Evolutionary conservation across 192 early-diverging fungal genomes (phyloP).

Genomic region (Umbelopsis vinacea): DNA sequence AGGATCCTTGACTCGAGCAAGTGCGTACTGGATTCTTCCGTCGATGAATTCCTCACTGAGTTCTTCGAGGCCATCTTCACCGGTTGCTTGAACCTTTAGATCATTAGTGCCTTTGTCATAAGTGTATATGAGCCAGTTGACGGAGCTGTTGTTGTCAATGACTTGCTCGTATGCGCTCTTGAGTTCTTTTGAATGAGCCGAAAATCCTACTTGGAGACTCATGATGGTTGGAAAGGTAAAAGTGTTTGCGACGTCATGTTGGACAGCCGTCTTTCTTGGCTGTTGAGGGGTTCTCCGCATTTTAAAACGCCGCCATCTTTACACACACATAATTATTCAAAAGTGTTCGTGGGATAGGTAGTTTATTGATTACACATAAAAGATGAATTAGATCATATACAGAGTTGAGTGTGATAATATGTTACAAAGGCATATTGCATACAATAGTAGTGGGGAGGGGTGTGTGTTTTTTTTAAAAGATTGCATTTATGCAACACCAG

Average conservation of each 20-base stretch:
- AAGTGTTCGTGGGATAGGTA: neutral
- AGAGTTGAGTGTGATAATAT: neutral
- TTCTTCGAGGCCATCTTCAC: constrained; percentile 82
- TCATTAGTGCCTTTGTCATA: constrained; percentile 77
- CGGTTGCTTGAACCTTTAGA: constrained; percentile 65
- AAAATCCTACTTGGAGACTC: constrained; percentile 70
- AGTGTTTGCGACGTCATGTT: constrained; percentile 10
- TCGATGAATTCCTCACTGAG: constrained; percentile 92
- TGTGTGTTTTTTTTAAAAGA: too few species aligned
- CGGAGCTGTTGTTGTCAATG: constrained; percentile 53
- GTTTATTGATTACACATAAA: too few species aligned
- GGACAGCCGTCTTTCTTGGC: neutral
- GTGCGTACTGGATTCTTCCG: constrained; percentile 89
- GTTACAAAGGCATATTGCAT: neutral
- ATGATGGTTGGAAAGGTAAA: constrained; percentile 35
- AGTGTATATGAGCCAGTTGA: constrained; percentile 76
- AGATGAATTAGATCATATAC: neutral
- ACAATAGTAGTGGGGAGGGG: too few species aligned
- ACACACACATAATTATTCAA: neutral
- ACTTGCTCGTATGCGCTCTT: constrained; percentile 68
- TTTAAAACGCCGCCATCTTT: neutral
- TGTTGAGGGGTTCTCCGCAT: neutral
- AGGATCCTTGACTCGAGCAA: constrained; percentile 82
- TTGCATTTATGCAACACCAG: neutral
- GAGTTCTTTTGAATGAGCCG: constrained; percentile 66